A percentile compares a stretch with the other conserved stretches of the same genome.
phyloP scores from a whole-genome alignment of 805 yeast species.

The Zygosaccharomyces lentus region DNA sequence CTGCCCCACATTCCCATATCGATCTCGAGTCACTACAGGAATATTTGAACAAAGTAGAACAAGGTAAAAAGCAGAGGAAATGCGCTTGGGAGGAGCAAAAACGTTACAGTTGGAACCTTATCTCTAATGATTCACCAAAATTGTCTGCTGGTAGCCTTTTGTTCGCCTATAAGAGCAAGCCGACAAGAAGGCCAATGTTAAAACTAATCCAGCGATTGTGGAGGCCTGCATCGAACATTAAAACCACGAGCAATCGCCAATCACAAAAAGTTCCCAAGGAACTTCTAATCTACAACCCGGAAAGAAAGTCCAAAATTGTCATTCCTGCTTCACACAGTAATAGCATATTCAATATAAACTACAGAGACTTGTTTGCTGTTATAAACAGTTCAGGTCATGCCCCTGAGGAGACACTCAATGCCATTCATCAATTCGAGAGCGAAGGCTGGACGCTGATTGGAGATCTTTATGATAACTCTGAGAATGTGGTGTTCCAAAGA shows the following conservation, averaged over 20 bases:
- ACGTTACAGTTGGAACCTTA: slow-evolving; percentile 25
- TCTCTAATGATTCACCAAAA: slow-evolving; percentile 3
- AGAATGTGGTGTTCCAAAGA: slow-evolving; percentile 23
- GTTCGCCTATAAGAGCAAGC: slow-evolving; percentile 10
- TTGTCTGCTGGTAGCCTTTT: slow-evolving; percentile 20
- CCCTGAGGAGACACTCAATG: slow-evolving; percentile 25
- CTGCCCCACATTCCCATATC: slow-evolving; percentile 1
- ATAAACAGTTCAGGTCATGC: slow-evolving; percentile 22
- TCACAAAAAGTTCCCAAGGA: slow-evolving; percentile 8
- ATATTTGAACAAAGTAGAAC: slow-evolving; percentile 22
- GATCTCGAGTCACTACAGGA: slow-evolving; percentile 19
- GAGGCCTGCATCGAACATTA: not conserved
- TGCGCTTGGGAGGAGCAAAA: slow-evolving; percentile 20
- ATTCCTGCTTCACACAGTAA: slow-evolving; percentile 12
- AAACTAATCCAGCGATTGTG: not conserved
- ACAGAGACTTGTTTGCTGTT: slow-evolving; percentile 27
- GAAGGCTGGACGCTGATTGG: slow-evolving; percentile 31
- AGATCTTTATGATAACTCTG: slow-evolving; percentile 18
- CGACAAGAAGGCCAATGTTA: not conserved
- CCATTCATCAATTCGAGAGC: slow-evolving; percentile 20
- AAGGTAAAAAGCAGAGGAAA: slow-evolving; percentile 18
- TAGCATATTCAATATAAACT: slow-evolving; percentile 19
- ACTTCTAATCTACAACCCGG: slow-evolving; percentile 17
- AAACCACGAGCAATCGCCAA: not conserved
- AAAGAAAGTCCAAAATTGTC: slow-evolving; percentile 6